Evolutionary conservation across 345 rosid genomes (phyloP).

Genomic region (Clarkia xantiana): DNA sequence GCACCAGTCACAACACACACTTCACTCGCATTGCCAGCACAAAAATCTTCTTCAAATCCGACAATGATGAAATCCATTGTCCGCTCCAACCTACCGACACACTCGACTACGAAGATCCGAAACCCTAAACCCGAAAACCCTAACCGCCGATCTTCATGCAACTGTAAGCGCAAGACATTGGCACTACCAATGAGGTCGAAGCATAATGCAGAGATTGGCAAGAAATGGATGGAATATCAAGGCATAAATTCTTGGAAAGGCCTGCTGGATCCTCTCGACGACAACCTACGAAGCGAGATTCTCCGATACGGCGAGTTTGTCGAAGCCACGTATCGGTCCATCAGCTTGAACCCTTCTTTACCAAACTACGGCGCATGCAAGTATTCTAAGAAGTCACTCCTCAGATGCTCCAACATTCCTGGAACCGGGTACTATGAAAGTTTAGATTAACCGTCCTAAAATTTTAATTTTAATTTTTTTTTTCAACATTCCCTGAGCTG

Average conservation of each 20-base stretch:
- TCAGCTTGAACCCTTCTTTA: conserved; percentile 9
- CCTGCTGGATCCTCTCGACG: conserved; percentile 11
- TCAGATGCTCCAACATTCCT: background rate
- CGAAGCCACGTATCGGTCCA: conserved; percentile 9
- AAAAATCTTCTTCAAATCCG: background rate
- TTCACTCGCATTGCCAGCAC: no score
- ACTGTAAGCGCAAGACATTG: background rate
- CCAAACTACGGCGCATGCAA: conserved; percentile 7
- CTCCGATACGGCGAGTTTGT: conserved; percentile 13
- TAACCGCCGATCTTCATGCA: background rate
- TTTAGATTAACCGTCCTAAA: no score
- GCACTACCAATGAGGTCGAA: background rate
- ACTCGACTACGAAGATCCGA: background rate
- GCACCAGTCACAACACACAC: no score
- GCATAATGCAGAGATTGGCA: background rate
- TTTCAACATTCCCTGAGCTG: no score
- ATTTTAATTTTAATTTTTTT: no score
- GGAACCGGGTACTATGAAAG: no score
- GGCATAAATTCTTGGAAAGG: conserved; percentile 11
- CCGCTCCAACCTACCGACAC: background rate
- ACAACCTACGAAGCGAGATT: conserved; percentile 7
- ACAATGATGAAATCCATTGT: background rate
- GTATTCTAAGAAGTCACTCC: conserved; percentile 5
- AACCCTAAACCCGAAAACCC: background rate
- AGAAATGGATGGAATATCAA: conserved; percentile 13